Evolutionary conservation across 2,329 filamentous ascomycete genomes (phyloP).

Genomic region (Fusarium setosum): DNA sequence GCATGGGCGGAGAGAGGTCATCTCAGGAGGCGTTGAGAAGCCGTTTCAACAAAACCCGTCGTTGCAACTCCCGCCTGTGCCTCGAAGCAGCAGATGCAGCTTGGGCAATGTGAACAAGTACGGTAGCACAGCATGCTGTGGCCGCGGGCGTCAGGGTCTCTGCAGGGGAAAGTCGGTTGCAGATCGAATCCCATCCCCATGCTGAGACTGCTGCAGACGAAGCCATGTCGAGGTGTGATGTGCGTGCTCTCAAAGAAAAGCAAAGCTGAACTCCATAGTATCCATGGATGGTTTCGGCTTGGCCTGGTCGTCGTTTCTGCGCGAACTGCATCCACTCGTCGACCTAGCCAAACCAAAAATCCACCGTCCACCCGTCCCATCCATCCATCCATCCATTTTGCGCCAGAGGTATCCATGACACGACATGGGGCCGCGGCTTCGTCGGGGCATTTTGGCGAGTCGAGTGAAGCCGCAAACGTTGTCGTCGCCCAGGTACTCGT

Average conservation of each 20-base stretch:
- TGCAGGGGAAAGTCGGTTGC: conserved; percentile 28
- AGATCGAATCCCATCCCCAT: conserved; percentile 34
- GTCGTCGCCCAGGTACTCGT: conserved; percentile 13
- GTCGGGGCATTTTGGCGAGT: conserved; percentile 2
- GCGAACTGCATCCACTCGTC: conserved; percentile 38
- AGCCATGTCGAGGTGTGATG: conserved; percentile 24
- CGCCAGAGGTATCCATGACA: conserved; percentile 1
- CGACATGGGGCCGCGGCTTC: conserved; percentile 12
- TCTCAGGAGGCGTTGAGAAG: conserved; percentile 1
- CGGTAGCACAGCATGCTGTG: conserved; percentile 29
- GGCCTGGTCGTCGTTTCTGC: conserved; percentile 10
- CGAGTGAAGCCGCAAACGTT: conserved; percentile 24
- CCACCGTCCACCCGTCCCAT: conserved; percentile 4
- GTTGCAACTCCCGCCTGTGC: conserved; percentile 7
- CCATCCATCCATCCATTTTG: background rate
- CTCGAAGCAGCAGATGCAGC: background rate
- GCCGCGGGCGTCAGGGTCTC: conserved; percentile 18
- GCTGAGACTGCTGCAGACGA: conserved; percentile 24
- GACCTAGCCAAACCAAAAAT: conserved; percentile 1
- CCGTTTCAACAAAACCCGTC: conserved; percentile 13
- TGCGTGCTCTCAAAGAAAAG: conserved; percentile 22
- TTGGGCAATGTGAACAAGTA: background rate
- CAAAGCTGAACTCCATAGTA: background rate
- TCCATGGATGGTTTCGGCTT: conserved; percentile 20
- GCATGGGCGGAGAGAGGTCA: background rate